Base-by-base conservation (phyloP, 805 yeast species). In the Sugiyamaella smithiae region DNA sequence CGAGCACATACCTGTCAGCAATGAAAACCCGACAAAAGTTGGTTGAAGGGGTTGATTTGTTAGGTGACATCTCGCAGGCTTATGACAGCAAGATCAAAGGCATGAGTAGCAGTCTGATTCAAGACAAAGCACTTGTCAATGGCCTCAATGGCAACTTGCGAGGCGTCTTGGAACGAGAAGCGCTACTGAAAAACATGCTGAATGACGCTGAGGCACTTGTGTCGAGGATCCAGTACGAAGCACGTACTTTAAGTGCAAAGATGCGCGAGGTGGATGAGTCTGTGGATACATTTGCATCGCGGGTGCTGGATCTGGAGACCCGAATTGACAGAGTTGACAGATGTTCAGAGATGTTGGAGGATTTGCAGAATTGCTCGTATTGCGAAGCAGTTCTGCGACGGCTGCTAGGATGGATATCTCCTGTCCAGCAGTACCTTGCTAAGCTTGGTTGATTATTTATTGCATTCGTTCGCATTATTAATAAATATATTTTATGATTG, bases 191-290 rank as follows among this genome's bases (percentile, higher is more conserved):
- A 38, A 45, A 23, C 17, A 43, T 44, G 14, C 44, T 59, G 9
- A 43, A 49, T 12, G 63, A 60, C 8, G 51, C 56, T 14, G 64
- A 57, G 12, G 57, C 59, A 2, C 35, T 60, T 44, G 44, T 56
- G 8, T 54, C 62, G 12, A 49, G 63, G 2, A 70, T 85, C 44
- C 78, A 80, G 56, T 85, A 85, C 62, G 91, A 85, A 59, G 68
- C 81, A 40, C 66, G 85, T 17, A 67, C 82, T 36, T 63, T 85
- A 25, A 74, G 74, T 26, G 74, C 77, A 19, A 81, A 84, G 55
- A 74, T 85, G 41, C 74, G 78, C 38, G 93, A 85, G 57, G 82
- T 84, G 5, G 86, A 82, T 56, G 82, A 81, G 23, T 74, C 81
- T 40, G 72, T 80, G 48, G 67, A 71, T 40, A 62, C 71, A 31